Percentiles rank a stretch among this genome's conserved stretches.
phyloP scores from a whole-genome alignment of 2,329 filamentous ascomycete species.

The Verticillium tricorpus region DNA sequence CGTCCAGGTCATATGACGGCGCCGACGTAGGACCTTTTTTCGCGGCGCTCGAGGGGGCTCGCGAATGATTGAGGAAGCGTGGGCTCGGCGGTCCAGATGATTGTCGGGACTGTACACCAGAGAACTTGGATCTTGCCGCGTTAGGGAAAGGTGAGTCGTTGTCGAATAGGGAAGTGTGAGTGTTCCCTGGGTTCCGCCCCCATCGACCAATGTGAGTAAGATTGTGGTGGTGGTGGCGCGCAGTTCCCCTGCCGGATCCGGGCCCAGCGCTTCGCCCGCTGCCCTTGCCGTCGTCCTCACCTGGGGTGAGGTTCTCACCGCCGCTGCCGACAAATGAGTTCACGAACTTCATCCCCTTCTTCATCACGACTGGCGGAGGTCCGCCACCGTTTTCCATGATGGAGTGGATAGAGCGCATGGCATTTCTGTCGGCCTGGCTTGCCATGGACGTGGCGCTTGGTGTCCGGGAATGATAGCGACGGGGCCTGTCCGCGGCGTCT shows the following conservation, averaged over 20 bases:
- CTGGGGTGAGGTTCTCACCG: slow-evolving; percentile 46
- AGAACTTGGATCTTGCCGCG: slow-evolving; percentile 58
- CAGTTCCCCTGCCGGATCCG: slow-evolving; percentile 61
- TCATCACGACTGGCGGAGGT: slow-evolving; percentile 48
- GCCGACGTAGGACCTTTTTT: slow-evolving; percentile 45
- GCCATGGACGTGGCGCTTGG: slow-evolving; percentile 85
- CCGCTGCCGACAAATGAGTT: slow-evolving; percentile 68
- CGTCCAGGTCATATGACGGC: slow-evolving; percentile 77
- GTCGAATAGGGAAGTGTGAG: slow-evolving; percentile 68
- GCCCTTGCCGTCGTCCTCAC: slow-evolving; percentile 64
- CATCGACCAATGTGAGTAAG: slow-evolving; percentile 64
- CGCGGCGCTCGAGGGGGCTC: slow-evolving; percentile 15
- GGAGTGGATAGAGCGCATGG: slow-evolving; percentile 60
- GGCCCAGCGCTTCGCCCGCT: slow-evolving; percentile 52
- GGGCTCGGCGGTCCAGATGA: slow-evolving; percentile 69
- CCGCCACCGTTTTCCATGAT: slow-evolving; percentile 55
- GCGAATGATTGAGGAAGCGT: slow-evolving; percentile 38
- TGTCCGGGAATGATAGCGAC: slow-evolving; percentile 86
- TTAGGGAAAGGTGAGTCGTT: slow-evolving; percentile 75
- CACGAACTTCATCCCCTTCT: slow-evolving; percentile 95
- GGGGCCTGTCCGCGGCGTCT: slow-evolving; percentile 56
- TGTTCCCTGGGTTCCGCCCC: slow-evolving; percentile 63
- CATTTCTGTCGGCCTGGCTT: slow-evolving; percentile 61
- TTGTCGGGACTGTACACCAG: slow-evolving; percentile 51
- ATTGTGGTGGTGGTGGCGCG: slow-evolving; percentile 77